Percentiles rank a stretch among this genome's conserved stretches.
phyloP scores from a whole-genome alignment of 306 rosid genomes.

The Lathyrus aphaca region DNA sequence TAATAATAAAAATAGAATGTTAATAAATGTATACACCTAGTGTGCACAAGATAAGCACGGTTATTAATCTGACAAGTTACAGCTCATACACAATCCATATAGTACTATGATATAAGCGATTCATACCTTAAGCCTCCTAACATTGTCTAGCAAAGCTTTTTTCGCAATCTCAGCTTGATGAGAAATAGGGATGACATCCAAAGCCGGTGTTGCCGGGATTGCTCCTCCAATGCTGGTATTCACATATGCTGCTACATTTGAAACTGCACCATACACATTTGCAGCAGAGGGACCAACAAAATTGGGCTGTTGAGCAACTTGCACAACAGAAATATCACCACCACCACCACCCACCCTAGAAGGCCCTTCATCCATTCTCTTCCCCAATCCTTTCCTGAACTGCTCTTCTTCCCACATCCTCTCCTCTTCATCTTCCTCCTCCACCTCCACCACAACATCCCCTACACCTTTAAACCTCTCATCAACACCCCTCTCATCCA shows the following conservation, averaged over 20 bases:
- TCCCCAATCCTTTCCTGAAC: constrained; percentile 92
- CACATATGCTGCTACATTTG: constrained; percentile 38
- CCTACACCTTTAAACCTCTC: constrained; percentile 44
- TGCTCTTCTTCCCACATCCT: constrained; percentile 95
- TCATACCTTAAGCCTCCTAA: constrained; percentile 79
- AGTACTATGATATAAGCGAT: neutral
- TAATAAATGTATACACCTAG: neutral
- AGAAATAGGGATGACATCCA: constrained; percentile 62
- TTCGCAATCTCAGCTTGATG: constrained; percentile 71
- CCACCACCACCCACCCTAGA: constrained; percentile 49
- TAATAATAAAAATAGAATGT: neutral
- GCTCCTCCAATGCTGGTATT: constrained; percentile 70
- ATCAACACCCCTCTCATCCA: constrained; percentile 57
- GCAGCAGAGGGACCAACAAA: constrained; percentile 47
- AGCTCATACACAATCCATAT: neutral
- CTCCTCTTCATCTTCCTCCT: constrained; percentile 77
- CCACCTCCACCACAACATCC: constrained; percentile 29
- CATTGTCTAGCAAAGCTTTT: constrained; percentile 69
- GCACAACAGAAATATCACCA: constrained; percentile 56
- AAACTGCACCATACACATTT: constrained; percentile 48
- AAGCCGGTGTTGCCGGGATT: constrained; percentile 46
- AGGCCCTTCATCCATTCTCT: constrained; percentile 85
- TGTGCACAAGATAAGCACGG: neutral
- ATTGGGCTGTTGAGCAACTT: constrained; percentile 57
- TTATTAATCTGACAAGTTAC: neutral